A percentile compares a stretch with the other conserved stretches of the same genome.
Conservation (phyloP, 1,284 basidiomycete species). For the Meira nashicola region DNA sequence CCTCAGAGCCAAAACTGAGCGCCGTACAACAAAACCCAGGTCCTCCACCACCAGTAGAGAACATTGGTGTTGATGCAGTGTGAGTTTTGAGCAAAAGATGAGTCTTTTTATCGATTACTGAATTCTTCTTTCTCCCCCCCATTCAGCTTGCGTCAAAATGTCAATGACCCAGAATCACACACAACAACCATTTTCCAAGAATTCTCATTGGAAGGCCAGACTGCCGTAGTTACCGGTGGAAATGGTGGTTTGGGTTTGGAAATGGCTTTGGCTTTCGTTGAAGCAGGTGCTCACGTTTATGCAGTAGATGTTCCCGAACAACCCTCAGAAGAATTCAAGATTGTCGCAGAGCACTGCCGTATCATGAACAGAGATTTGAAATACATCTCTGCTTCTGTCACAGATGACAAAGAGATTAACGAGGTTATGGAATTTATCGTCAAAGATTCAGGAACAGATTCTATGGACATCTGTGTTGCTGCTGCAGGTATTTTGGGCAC, state of each 20-base stretch:
- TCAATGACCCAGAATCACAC: slow-evolving; percentile 40
- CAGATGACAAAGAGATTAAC: slow-evolving; percentile 59
- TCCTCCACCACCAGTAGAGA: slow-evolving; percentile 43
- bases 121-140: slow-evolving; percentile 3
- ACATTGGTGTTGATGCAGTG: slow-evolving; percentile 48
- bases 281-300: slow-evolving; percentile 73
- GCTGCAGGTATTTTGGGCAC: slow-evolving; percentile 70
- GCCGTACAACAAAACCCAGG: slow-evolving; percentile 37
- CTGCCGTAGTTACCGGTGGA: slow-evolving; percentile 61
- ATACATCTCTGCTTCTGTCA: slow-evolving; percentile 55
- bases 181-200: slow-evolving; percentile 62
- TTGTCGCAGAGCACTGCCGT: slow-evolving; percentile 52
- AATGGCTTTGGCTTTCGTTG: slow-evolving; percentile 52
- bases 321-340: slow-evolving; percentile 66
- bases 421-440: slow-evolving; percentile 49
- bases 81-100: slow-evolving; percentile 13
- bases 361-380: slow-evolving; percentile 65
- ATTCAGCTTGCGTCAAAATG: slow-evolving; percentile 31
- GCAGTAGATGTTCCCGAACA: slow-evolving; percentile 67
- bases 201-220: slow-evolving; percentile 69
- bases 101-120: slow-evolving; percentile 2
- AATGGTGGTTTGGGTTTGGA: slow-evolving; percentile 67
- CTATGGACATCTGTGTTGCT: slow-evolving; percentile 70
- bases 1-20: slow-evolving; percentile 12
- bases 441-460: slow-evolving; percentile 53